phyloP scores from a whole-genome alignment of 2,329 filamentous ascomycete genomes.

The Colletotrichum kahawae region DNA sequence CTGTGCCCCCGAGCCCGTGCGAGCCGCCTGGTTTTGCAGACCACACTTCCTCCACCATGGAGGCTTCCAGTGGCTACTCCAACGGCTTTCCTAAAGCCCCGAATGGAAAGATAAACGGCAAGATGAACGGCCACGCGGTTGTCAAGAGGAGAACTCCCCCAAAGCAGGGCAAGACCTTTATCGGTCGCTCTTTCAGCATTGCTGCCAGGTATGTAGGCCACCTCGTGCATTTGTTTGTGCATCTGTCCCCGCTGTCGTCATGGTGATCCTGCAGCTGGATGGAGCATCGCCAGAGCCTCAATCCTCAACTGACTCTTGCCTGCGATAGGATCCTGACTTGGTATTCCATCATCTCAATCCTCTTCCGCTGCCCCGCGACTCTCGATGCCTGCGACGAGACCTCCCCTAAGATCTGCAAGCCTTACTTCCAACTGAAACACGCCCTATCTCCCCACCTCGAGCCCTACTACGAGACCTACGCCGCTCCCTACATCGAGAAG shows the following conservation, averaged over 20 bases:
- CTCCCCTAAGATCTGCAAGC: slow-evolving; percentile 81
- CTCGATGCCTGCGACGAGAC: slow-evolving; percentile 69
- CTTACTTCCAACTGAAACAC: slow-evolving; percentile 74
- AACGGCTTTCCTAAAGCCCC: slow-evolving; percentile 30
- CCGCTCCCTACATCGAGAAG: slow-evolving; percentile 79
- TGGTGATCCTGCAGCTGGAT: not conserved
- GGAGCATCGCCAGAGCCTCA: not conserved
- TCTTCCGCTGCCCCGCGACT: slow-evolving; percentile 82
- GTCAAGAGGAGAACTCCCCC: slow-evolving; percentile 33
- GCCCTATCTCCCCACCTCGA: slow-evolving; percentile 74
- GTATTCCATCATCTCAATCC: slow-evolving; percentile 81
- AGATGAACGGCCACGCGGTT: slow-evolving; percentile 38
- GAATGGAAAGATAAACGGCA: slow-evolving; percentile 32
- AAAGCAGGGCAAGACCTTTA: slow-evolving; percentile 32
- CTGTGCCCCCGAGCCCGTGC: not conserved
- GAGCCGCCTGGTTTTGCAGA: slow-evolving; percentile 1
- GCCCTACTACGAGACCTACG: slow-evolving; percentile 87
- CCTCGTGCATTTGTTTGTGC: not conserved
- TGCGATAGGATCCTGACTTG: slow-evolving; percentile 74
- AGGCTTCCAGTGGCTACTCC: slow-evolving; percentile 44
- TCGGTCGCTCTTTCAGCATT: slow-evolving; percentile 50
- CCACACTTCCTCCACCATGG: slow-evolving; percentile 34
- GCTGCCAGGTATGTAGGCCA: slow-evolving; percentile 55
- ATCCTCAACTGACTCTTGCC: not conserved
- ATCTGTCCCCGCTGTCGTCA: not conserved